Evolutionary conservation across 2,329 filamentous ascomycete species (phyloP).

Genomic region (Fusarium sp.): DNA sequence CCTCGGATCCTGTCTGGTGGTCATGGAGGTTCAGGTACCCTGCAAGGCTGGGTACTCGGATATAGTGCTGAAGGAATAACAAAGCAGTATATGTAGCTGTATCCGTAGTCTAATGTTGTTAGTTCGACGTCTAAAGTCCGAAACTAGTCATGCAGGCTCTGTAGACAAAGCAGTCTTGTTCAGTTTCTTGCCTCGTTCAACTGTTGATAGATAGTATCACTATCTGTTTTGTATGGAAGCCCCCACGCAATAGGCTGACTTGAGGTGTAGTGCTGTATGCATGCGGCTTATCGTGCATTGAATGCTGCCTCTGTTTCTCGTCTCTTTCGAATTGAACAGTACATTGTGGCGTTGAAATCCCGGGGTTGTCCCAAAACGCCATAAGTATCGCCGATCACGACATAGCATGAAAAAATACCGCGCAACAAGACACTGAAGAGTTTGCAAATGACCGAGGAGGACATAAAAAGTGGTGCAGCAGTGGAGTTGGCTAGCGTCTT

Average conservation of each 20-base stretch:
- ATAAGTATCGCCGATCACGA: slow-evolving; percentile 43
- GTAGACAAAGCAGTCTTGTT: background rate
- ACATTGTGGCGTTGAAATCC: slow-evolving; percentile 33
- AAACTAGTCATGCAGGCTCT: background rate
- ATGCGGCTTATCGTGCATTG: slow-evolving; percentile 20
- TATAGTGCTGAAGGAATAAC: slow-evolving; percentile 5
- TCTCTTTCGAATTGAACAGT: background rate
- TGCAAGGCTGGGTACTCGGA: slow-evolving; percentile 9
- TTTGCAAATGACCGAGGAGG: slow-evolving; percentile 23
- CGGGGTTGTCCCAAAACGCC: slow-evolving; percentile 32
- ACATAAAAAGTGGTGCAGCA: slow-evolving; percentile 37
- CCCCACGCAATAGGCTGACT: slow-evolving; percentile 11
- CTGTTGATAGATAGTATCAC: background rate
- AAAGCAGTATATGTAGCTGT: background rate
- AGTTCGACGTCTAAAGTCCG: background rate
- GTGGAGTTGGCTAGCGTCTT: slow-evolving; percentile 23
- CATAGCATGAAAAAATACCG: slow-evolving; percentile 28
- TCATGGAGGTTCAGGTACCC: slow-evolving; percentile 26
- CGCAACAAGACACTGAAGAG: slow-evolving; percentile 6
- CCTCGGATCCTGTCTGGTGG: slow-evolving; percentile 6
- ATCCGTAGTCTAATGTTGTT: background rate
- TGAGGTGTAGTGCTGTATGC: background rate
- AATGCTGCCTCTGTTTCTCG: background rate
- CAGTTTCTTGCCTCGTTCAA: background rate
- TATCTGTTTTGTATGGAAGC: background rate